Evolutionary conservation across 805 yeast species (phyloP).

Genomic region (Saturnispora bothae): DNA sequence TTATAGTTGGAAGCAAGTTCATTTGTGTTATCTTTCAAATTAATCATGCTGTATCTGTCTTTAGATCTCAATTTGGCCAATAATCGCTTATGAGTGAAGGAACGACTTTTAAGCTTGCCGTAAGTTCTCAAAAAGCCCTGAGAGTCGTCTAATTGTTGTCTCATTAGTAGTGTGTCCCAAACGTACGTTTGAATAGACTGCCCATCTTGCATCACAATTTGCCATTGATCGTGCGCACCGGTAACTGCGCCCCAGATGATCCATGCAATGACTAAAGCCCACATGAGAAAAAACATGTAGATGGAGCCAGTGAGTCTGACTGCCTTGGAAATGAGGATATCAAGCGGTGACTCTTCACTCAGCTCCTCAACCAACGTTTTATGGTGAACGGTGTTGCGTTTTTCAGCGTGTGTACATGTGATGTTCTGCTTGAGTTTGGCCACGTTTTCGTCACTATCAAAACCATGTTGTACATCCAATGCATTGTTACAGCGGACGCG

Average conservation of each 20-base stretch:
- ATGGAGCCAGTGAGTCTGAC: conserved; percentile 15
- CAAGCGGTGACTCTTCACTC: conserved; percentile 8
- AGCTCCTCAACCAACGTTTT: background rate
- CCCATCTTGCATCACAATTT: conserved; percentile 32
- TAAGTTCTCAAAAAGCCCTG: conserved; percentile 19
- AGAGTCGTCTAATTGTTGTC: conserved; percentile 27
- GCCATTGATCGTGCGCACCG: conserved; percentile 28
- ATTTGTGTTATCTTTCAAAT: background rate
- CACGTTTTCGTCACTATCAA: conserved; percentile 2
- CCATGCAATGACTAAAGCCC: conserved; percentile 19
- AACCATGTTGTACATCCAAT: background rate
- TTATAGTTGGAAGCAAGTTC: conserved; percentile 12
- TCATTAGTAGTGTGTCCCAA: conserved; percentile 31
- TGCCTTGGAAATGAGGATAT: conserved; percentile 7
- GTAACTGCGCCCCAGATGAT: conserved; percentile 19
- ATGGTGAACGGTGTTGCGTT: too few relatives aligned
- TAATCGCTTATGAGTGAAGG: conserved; percentile 16
- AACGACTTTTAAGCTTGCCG: conserved; percentile 24
- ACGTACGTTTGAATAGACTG: conserved; percentile 30
- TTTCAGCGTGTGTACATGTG: background rate
- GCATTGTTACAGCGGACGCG: background rate
- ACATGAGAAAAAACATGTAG: conserved; percentile 19
- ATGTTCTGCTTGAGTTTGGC: background rate
- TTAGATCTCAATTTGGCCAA: conserved; percentile 1
- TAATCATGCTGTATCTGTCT: conserved; percentile 1